Base-by-base conservation (phyloP, 2,329 filamentous ascomycete genomes). In the Aspergillus neoniger region DNA sequence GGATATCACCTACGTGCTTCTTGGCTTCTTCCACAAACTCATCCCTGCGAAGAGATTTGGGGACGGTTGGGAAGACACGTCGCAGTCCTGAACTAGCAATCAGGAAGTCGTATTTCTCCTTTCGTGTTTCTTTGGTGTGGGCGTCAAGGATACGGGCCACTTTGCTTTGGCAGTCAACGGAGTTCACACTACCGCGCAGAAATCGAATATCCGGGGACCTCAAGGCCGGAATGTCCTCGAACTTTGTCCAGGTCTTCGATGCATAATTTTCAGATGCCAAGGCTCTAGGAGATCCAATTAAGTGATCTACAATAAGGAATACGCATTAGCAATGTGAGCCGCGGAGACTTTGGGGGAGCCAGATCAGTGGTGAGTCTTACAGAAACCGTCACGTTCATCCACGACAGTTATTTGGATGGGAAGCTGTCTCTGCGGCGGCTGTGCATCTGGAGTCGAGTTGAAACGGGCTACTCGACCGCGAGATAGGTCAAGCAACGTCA, bases 361-460 rank as follows among this genome's bases (percentile, higher is more conserved):
- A 32, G 47, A 32, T 30, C 15, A 17, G 39, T 3, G 15, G 6
- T 14, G 7, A 43, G 25, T 41, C 65, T 19, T 80, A 92, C 90
- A 92, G 73, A 87, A 92, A n/a, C 91, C 91, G 79, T 93, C 90
- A n/a, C 89, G 81, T 74, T 92, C 89, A 68, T 93, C 90, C 23
- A 91, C 86, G 21, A 93, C 83, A 21, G 88, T 92, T 54, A 93
- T 87, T 39, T 91, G 83, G 14, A 91, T 75, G 1, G 85, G 81
- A 48, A 88, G 79, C 23, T 79, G 80, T 48, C 80, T 78, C 19
- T 62, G 58, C 57, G 62, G 62, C 39, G 67, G 49, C 19, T 68
- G 53, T 61, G 69, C 54, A 61, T 68, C 50, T 60, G 65, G 19
- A 58, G 71, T 61, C 58, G 51, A 68, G 57, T 68, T 66, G 54